These are phyloP conservation scores for Cladorrhinum sp. DNA, from an alignment of 2,329 filamentous ascomycete genomes.

Conservation along the genomic window DNA sequence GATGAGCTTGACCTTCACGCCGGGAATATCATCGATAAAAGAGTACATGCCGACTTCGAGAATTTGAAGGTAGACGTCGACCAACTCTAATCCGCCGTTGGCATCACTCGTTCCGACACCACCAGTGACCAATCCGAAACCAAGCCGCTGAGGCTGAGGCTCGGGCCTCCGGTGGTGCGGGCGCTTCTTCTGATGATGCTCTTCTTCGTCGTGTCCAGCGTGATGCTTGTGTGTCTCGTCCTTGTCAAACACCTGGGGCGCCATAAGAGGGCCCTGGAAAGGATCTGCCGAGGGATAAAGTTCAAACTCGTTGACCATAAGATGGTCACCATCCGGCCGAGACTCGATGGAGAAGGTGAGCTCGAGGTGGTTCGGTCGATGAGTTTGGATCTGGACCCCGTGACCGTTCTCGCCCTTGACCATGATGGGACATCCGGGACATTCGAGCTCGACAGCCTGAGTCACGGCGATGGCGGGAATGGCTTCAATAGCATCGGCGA, in stretches of 20 bases:
- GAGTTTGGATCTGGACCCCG: constrained; percentile 23
- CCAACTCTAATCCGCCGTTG: constrained; percentile 49
- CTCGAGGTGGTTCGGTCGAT: constrained; percentile 41
- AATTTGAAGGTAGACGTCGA: constrained; percentile 56
- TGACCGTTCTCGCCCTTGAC: constrained; percentile 33
- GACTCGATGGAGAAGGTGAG: constrained; percentile 55
- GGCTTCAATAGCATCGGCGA: constrained; percentile 42
- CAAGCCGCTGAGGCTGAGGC: constrained; percentile 39
- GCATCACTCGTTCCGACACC: constrained; percentile 48
- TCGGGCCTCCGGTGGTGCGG: constrained; percentile 22
- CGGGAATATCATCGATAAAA: constrained; percentile 53
- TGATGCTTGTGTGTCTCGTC: constrained; percentile 28
- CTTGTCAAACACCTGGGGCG: constrained; percentile 42
- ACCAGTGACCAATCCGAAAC: constrained; percentile 47
- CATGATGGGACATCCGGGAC: constrained; percentile 49
- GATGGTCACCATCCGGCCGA: constrained; percentile 40
- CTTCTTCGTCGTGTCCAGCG: constrained; percentile 22
- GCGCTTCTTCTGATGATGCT: constrained; percentile 9
- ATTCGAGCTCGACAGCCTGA: constrained; percentile 49
- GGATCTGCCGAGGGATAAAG: constrained; percentile 55
- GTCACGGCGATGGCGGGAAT: constrained; percentile 33
- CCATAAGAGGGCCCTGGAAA: constrained; percentile 42
- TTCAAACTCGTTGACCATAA: constrained; percentile 58
- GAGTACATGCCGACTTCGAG: constrained; percentile 53
- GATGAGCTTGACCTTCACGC: constrained; percentile 60